These are phyloP conservation scores for Metschnikowia lunata DNA, from an alignment of 805 yeast genomes.

Conservation along the genomic window DNA sequence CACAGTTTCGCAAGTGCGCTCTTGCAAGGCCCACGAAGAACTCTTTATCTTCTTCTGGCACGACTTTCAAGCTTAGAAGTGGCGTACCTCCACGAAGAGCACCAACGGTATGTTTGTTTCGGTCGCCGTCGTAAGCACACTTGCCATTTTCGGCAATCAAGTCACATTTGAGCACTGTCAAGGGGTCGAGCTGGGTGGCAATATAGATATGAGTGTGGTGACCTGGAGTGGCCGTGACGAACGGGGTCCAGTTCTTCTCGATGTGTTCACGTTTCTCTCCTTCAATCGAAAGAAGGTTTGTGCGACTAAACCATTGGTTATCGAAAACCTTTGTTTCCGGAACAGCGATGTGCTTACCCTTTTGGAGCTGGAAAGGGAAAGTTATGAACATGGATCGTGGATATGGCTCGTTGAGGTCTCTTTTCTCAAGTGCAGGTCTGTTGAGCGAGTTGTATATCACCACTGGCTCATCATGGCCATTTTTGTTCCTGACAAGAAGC, in stretches of 20 bases:
- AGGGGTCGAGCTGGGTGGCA: slow-evolving; percentile 30
- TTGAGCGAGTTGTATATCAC: slow-evolving; percentile 38
- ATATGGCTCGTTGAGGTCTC: neutral
- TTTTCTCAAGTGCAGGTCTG: neutral
- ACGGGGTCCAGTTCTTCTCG: slow-evolving; percentile 39
- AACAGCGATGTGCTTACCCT: slow-evolving; percentile 6
- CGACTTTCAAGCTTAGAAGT: slow-evolving; percentile 10
- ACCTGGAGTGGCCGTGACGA: slow-evolving; percentile 25
- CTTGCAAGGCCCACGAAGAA: slow-evolving; percentile 46
- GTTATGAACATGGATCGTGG: slow-evolving; percentile 12
- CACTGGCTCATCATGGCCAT: slow-evolving; percentile 43
- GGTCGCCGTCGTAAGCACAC: slow-evolving; percentile 16
- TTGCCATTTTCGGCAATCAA: slow-evolving; percentile 19
- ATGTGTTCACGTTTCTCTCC: slow-evolving; percentile 7
- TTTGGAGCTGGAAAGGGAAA: slow-evolving; percentile 17
- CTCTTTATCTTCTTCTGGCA: slow-evolving; percentile 22
- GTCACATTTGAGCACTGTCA: slow-evolving; percentile 28
- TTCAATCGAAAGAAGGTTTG: slow-evolving; percentile 6
- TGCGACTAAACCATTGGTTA: slow-evolving; percentile 5
- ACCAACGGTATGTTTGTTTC: slow-evolving; percentile 14
- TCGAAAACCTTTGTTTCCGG: neutral
- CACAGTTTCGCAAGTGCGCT: slow-evolving; percentile 40
- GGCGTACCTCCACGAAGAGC: slow-evolving; percentile 22
- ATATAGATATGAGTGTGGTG: slow-evolving; percentile 27
- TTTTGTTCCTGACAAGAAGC: slow-evolving; percentile 26